Conservation (phyloP, 179 eudicot species). For the Corrigiola litoralis region DNA sequence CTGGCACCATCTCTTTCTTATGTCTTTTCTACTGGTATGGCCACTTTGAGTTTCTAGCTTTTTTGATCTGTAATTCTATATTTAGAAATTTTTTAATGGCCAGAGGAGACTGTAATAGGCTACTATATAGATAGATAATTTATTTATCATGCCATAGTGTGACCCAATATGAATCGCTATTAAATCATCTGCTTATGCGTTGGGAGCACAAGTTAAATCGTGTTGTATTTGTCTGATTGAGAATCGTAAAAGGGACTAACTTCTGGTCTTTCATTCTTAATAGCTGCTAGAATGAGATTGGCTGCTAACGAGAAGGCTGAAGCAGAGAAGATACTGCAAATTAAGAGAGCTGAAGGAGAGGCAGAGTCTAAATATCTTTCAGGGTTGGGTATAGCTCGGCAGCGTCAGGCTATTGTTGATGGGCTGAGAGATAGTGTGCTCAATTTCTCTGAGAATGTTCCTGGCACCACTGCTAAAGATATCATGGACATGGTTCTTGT, state of each 20-base stretch:
- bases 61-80: too few species aligned
- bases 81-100: too few species aligned
- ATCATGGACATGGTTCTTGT: constrained; percentile 50
- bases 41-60: neutral
- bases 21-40: neutral
- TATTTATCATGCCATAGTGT: too few species aligned
- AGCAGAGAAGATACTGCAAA: constrained; percentile 48
- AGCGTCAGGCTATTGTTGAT: constrained; percentile 51
- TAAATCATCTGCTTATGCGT: too few species aligned
- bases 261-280: neutral
- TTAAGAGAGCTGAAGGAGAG: constrained; percentile 51
- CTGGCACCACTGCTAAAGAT: constrained; percentile 46
- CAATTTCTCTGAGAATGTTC: constrained; percentile 45
- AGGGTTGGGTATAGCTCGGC: constrained; percentile 46
- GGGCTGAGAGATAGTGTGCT: constrained; percentile 50
- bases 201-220: too few species aligned
- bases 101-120: too few species aligned
- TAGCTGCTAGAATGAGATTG: constrained; percentile 48
- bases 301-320: constrained; percentile 52
- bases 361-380: constrained; percentile 44
- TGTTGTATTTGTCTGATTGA: neutral
- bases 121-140: too few species aligned
- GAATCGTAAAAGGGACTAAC: neutral
- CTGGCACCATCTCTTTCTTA: neutral
- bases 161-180: neutral